phyloP scores from a whole-genome alignment of 306 rosid genomes.

The Vicia sativa region DNA sequence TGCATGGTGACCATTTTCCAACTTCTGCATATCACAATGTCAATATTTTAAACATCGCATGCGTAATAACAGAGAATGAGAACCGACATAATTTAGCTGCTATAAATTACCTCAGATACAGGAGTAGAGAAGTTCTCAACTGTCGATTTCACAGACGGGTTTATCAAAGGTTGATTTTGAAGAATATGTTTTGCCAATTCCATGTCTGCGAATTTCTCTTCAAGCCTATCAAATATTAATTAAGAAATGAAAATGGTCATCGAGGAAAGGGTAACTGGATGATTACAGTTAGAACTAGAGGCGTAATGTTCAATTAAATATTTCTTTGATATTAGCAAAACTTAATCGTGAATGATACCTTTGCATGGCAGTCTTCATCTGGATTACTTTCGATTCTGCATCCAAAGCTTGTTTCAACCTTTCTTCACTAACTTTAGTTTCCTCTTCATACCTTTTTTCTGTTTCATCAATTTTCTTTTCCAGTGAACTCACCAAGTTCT shows the following conservation, averaged over 20 bases:
- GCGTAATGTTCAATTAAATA: constrained; percentile 15
- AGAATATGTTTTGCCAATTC: constrained; percentile 88
- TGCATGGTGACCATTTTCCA: constrained; percentile 77
- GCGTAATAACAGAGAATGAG: constrained; percentile 13
- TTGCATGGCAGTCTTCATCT: constrained; percentile 91
- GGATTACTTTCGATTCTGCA: constrained; percentile 88
- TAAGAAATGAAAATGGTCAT: constrained; percentile 35
- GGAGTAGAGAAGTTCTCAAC: constrained; percentile 65
- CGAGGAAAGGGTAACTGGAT: constrained; percentile 26
- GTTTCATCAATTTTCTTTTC: constrained; percentile 94
- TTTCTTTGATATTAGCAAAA: constrained; percentile 29
- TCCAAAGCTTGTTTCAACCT: constrained; percentile 94
- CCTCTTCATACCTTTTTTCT: constrained; percentile 85
- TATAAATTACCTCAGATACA: constrained; percentile 49
- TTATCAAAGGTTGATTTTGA: constrained; percentile 65
- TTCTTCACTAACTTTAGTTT: constrained; percentile 85
- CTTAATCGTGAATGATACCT: constrained; percentile 58
- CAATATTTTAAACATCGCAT: constrained; percentile 26
- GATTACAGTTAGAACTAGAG: constrained; percentile 1
- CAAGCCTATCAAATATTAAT: constrained; percentile 66
- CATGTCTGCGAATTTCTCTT: constrained; percentile 77
- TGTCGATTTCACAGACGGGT: constrained; percentile 57
- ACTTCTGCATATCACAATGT: constrained; percentile 55
- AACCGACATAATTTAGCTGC: constrained; percentile 25
- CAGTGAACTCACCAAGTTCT: constrained; percentile 86